Base-by-base conservation (phyloP, 768 basidiomycete genomes). In the Naganishia onofrii region DNA sequence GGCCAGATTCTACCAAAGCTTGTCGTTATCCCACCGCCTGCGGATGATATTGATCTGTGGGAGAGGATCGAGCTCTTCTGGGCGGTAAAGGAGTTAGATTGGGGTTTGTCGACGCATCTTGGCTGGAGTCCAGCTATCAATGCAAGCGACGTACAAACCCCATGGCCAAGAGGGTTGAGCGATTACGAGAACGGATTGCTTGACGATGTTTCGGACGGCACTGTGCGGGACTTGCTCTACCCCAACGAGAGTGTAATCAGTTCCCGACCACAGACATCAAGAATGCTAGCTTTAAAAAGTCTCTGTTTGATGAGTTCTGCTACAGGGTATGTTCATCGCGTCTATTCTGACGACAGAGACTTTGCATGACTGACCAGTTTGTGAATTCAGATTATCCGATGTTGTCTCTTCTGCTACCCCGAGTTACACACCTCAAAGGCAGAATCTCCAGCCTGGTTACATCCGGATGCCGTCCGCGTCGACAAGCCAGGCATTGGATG, bases 71-170 rank as follows among this genome's bases (percentile, higher is more conserved):
- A 72, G 69, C 73, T 75, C 0, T 80, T 80, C 60, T 80, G 79
- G 79, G 77, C 77, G n/a, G 75, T 76, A 2, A 80, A 80, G 66
- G 54, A 55, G 71, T 74, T 77, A 42, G 79, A 80, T 65, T 80
- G 77, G 77, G 72, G 70, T 36, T 71, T 74, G 1, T 70, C 72
- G 0, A 66, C 73, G 0, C 73, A 76, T 3, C 78, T 75, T 74
- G 79, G 79, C 19, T 80, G 79, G 79, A 63, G 74, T 6, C n/a
- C 71, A 21, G 69, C 71, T 13, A n/a, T 80, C 64, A 70, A 56
- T 3, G 79, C 78, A 65, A 74, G 72, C 4, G 74, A 76, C 17
- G 74, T 75, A 46, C 75, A 75, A 34, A 80, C 79, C 0, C 70
- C 74, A 28, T 78, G 75, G 74, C 73, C 73, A 3, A 67, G 65